A percentile compares a stretch with the other conserved stretches of the same genome.
Conservation (phyloP, 179 eudicot genomes). For the Spinacia oleracea region DNA sequence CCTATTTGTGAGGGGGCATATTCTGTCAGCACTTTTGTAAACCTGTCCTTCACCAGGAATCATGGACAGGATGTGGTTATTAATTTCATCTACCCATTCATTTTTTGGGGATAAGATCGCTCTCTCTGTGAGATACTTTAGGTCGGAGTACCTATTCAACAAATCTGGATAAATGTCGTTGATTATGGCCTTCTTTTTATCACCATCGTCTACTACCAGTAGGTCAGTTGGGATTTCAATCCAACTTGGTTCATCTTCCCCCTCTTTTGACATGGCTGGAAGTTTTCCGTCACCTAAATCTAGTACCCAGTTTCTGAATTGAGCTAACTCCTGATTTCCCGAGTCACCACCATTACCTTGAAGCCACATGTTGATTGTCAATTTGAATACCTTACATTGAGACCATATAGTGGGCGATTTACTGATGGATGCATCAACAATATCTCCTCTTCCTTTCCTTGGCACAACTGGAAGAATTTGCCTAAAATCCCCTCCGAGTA, state of each 20-base stretch:
- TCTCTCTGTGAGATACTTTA: not conserved
- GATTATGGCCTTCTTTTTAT: not conserved
- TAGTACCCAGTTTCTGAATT: not conserved
- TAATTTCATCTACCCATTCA: constrained; percentile 3
- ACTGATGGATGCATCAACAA: not conserved
- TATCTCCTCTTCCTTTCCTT: not conserved
- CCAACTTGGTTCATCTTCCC: not conserved
- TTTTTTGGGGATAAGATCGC: not conserved
- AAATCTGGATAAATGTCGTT: not conserved
- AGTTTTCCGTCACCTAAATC: not conserved
- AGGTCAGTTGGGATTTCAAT: not conserved
- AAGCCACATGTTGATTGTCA: not conserved
- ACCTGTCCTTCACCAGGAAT: too few species aligned
- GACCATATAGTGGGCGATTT: not conserved
- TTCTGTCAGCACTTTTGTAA: too few species aligned
- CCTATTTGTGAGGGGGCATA: too few species aligned
- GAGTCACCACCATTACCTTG: too few species aligned
- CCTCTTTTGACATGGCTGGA: not conserved
- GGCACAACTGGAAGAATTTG: not conserved
- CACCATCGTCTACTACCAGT: not conserved
- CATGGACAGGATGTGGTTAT: not conserved
- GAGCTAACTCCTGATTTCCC: too few species aligned
- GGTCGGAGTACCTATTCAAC: not conserved
- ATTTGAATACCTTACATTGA: not conserved
- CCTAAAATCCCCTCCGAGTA: not conserved